A percentile compares a stretch with the other conserved stretches of the same genome.
Conservation (phyloP, 2,329 filamentous ascomycete genomes). For the Furcasterigmium furcatum region DNA sequence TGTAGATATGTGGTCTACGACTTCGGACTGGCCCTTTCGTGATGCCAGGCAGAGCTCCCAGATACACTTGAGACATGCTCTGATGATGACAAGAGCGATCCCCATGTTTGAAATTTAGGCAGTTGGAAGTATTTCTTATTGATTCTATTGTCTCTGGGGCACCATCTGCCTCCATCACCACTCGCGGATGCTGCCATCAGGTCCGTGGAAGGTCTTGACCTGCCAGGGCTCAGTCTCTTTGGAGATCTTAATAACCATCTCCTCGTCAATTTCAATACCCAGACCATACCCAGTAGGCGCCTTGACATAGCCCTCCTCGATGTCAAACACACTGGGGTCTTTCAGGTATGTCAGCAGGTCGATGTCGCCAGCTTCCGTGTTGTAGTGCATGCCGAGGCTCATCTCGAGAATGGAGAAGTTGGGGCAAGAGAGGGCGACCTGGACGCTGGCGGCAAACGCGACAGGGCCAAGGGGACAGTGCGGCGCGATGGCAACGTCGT, state of each 20-base stretch:
- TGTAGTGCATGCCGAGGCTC: conserved; percentile 70
- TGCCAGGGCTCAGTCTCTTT: conserved; percentile 49
- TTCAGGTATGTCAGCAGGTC: conserved; percentile 60
- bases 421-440: conserved; percentile 50
- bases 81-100: no score
- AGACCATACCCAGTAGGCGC: conserved; percentile 50
- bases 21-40: no score
- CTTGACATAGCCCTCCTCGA: conserved; percentile 53
- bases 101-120: no score
- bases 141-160: no score
- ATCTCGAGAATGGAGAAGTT: conserved; percentile 69
- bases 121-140: no score
- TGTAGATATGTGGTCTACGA: no score
- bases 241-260: conserved; percentile 51
- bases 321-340: conserved; percentile 55
- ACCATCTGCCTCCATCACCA: conserved; percentile 43
- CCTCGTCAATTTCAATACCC: conserved; percentile 64
- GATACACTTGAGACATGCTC: no score
- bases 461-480: conserved; percentile 66
- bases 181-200: conserved; percentile 55
- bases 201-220: conserved; percentile 54
- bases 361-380: conserved; percentile 38
- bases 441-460: conserved; percentile 61
- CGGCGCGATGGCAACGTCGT: conserved; percentile 63
- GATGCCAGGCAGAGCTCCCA: no score